Evolutionary conservation across 176 grass and related monocot species (phyloP), one percentile per base, ranked within the genome.

Genomic region (Triticum timopheevii): DNA sequence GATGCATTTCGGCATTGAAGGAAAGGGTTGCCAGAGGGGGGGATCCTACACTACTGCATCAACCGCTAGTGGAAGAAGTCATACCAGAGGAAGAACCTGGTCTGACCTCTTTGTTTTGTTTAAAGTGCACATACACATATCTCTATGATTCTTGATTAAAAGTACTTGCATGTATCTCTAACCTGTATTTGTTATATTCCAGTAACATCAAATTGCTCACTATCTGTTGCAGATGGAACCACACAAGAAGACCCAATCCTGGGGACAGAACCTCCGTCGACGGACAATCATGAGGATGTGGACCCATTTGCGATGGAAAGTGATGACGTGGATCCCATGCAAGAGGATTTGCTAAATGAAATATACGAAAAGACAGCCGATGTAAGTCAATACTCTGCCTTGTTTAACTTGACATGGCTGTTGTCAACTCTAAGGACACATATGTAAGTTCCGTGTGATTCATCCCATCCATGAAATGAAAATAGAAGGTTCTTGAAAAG

Each of bases 261-360:
- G 13, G 83, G 45, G 12, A 82, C 62, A 52, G 76, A 84, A 70
- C 33, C 61, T 63, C 78, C 31, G 3, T 59, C 28, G 78, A 67
- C 78, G 42, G 90, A 88, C 17, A 81, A 81, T 84, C 40, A 31
- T 84, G 89, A 80, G 74, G 71, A 81, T 31, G 35, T 31, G 54
- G 74, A 90, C 71, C 84, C 87, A 88, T 77, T 85, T 79, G 52
- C 23, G n/a, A n/a, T 73, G 20, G 94, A 86, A 69, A 82, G 4
- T 77, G 77, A 77, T 10, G 82, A 84, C 36, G 58, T 79, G 47
- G 82, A 90, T 74, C 73, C 81, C 19, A 82, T 89, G 84, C 86
- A 93, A 85, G 91, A 98, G 81, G 93, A 95, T 78, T 66, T 95
- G 76, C 84, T 94, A 54, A 76, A 98, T 28, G 93, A 95, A 62